Base-by-base conservation (phyloP, 2,329 filamentous ascomycete genomes). In the Simplicillium sp. region DNA sequence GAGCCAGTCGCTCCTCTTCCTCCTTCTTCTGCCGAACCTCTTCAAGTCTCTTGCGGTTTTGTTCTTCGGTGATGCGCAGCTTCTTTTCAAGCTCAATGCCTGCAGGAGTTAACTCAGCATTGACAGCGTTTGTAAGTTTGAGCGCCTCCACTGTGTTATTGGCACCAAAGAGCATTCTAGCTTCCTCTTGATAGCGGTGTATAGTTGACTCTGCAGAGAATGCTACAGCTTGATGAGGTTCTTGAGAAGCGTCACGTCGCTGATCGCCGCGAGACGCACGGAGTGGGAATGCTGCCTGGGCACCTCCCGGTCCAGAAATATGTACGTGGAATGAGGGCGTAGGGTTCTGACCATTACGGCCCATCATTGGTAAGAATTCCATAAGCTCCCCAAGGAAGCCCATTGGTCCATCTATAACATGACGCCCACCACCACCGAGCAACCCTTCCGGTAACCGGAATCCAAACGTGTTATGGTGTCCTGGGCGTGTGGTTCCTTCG, bases 161-260 rank as follows among this genome's bases (percentile, higher is more conserved):
- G 16, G 69, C 63, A 18, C 85, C 84, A 59, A 92, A 97, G 1
- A 97, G 72, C 59, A 98, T 80, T 47, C 83, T 81, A 8, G 88
- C 82, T 59, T 97, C 94, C 55, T 96, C 87, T 55, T 85, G 78
- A 82, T 94, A 98, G 46, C 92, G 82, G 40, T 75, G 72, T 41
- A 74, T 68, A 1, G 92, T 97, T 8, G 77, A 71, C 31, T 79
- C 76, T 8, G 87, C 71, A 15, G 72, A 66, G 58, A 97, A 97
- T 3, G 79, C 68, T 18, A 89, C 81, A 11, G 87, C 83, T 50
- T 84, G 82, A n/a, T 77, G 70, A 11, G 83, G 83, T 43, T 86
- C 82, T 52, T 73, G 63, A 31, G 61, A 50, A 14, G 48, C 50
- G 16, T 75, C 71, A 11, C 71, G 66, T 17, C 74, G 70, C 32